phyloP scores from a whole-genome alignment of 495 filamentous ascomycete species.

The Penicillium cataractarum region DNA sequence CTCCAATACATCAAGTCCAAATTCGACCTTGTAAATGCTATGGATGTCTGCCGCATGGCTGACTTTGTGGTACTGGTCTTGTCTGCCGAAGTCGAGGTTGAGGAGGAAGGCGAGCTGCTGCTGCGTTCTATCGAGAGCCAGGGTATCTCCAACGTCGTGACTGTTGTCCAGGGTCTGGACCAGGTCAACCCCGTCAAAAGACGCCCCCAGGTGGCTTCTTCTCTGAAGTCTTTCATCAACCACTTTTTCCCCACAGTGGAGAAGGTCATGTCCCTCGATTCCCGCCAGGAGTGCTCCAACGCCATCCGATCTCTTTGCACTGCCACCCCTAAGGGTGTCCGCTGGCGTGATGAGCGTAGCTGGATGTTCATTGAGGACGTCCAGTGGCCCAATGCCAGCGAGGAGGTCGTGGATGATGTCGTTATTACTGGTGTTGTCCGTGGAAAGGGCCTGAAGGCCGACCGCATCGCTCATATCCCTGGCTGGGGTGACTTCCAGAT shows the following conservation, averaged over 20 bases:
- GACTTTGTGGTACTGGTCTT: constrained; percentile 88
- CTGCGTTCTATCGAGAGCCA: constrained; percentile 87
- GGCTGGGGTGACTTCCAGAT: constrained; percentile 97
- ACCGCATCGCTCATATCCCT: constrained; percentile 86
- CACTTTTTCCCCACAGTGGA: constrained; percentile 91
- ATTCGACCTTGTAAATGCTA: constrained; percentile 68
- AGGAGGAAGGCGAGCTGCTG: constrained; percentile 77
- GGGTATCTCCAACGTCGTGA: constrained; percentile 84
- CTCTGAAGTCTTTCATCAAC: constrained; percentile 85
- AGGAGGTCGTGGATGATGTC: constrained; percentile 54
- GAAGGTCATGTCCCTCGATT: constrained; percentile 84
- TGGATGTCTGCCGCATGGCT: constrained; percentile 86
- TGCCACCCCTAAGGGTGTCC: constrained; percentile 84
- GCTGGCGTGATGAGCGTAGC: constrained; percentile 90
- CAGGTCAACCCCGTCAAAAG: constrained; percentile 77
- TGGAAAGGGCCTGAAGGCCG: constrained; percentile 83
- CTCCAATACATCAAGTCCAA: constrained; percentile 77
- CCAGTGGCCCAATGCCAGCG: constrained; percentile 60
- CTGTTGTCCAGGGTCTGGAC: constrained; percentile 78
- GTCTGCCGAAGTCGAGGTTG: constrained; percentile 80
- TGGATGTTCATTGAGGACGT: constrained; percentile 93
- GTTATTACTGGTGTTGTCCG: constrained; percentile 85
- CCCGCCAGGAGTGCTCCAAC: constrained; percentile 84
- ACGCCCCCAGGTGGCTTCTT: constrained; percentile 71
- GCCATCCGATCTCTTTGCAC: constrained; percentile 88